Evolutionary conservation across 1,139 yeast genomes (phyloP).

Genomic region (Yamadazyma mexicana): DNA sequence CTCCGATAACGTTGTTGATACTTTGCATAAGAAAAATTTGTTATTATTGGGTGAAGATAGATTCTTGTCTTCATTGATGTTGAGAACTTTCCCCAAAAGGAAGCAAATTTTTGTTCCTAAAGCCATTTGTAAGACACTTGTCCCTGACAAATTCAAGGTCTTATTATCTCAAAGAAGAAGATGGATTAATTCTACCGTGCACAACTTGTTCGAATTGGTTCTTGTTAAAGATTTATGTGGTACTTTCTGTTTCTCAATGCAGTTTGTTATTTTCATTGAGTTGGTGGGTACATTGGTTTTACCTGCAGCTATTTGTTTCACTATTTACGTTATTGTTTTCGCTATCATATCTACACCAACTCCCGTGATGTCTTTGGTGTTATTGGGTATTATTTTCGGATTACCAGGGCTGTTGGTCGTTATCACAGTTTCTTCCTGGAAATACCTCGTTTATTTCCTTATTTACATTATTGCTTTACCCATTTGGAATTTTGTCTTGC

Average conservation of each 20-base stretch:
- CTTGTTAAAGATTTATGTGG: constrained; percentile 92
- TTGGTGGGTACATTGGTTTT: constrained; percentile 86
- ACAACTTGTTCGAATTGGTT: constrained; percentile 87
- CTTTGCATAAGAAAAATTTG: constrained; percentile 87
- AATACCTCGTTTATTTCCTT: constrained; percentile 79
- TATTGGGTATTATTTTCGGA: constrained; percentile 83
- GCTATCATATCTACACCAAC: constrained; percentile 83
- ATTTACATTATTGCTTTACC: constrained; percentile 84
- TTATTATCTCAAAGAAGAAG: constrained; percentile 94
- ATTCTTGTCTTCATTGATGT: constrained; percentile 83
- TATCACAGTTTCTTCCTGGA: constrained; percentile 78
- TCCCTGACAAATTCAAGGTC: constrained; percentile 79
- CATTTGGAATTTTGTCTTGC: constrained; percentile 91
- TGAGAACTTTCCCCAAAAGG: constrained; percentile 89
- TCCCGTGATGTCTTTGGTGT: constrained; percentile 74
- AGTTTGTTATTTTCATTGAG: constrained; percentile 85
- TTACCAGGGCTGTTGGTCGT: constrained; percentile 86
- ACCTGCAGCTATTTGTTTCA: constrained; percentile 89
- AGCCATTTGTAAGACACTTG: constrained; percentile 94
- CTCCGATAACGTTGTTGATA: constrained; percentile 83
- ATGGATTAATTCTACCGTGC: constrained; percentile 98
- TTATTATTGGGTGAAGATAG: constrained; percentile 93
- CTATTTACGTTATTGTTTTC: constrained; percentile 74
- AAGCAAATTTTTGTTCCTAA: constrained; percentile 91
- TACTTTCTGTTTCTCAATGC: constrained; percentile 96